Conservation (phyloP, 768 basidiomycete genomes). For the Mrakia hoshinonis region DNA sequence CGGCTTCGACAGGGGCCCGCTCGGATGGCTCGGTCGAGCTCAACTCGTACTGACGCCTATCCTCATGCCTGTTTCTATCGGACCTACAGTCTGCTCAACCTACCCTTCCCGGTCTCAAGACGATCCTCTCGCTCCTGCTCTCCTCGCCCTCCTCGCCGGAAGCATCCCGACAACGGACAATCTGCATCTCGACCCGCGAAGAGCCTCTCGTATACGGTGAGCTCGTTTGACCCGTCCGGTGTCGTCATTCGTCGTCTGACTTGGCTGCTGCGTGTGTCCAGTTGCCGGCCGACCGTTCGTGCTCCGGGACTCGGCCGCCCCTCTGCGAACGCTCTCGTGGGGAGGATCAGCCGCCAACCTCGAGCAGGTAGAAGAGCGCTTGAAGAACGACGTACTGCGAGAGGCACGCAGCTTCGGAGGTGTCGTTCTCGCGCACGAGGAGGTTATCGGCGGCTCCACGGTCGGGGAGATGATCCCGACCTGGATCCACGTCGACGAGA, state of each 20-base stretch:
- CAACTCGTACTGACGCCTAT: background rate
- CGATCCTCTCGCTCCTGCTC: slow-evolving; percentile 72
- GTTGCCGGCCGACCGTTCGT: slow-evolving; percentile 73
- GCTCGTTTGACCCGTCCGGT: no score
- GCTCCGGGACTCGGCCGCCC: slow-evolving; percentile 21
- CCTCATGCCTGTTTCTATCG: background rate
- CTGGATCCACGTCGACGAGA: slow-evolving; percentile 81
- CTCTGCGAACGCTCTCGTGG: slow-evolving; percentile 23
- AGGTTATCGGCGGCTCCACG: slow-evolving; percentile 38
- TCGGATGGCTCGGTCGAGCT: background rate
- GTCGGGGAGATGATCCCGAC: slow-evolving; percentile 38
- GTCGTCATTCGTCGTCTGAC: no score
- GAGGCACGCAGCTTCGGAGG: slow-evolving; percentile 81
- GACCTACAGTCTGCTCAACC: slow-evolving; percentile 84
- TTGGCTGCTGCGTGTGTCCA: slow-evolving; percentile 33
- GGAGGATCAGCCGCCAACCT: slow-evolving; percentile 63
- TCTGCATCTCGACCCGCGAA: slow-evolving; percentile 96
- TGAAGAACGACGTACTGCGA: slow-evolving; percentile 83
- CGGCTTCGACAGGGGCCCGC: background rate
- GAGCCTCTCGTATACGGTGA: slow-evolving; percentile 53
- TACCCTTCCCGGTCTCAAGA: slow-evolving; percentile 78
- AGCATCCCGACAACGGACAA: slow-evolving; percentile 35
- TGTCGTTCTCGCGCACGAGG: slow-evolving; percentile 78
- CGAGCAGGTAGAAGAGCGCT: slow-evolving; percentile 72
- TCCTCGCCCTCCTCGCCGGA: slow-evolving; percentile 34